Evolutionary conservation across 148 eudicot genomes (phyloP), one percentile per base, ranked within the genome.

Genomic region (Chenopodium quinoa): DNA sequence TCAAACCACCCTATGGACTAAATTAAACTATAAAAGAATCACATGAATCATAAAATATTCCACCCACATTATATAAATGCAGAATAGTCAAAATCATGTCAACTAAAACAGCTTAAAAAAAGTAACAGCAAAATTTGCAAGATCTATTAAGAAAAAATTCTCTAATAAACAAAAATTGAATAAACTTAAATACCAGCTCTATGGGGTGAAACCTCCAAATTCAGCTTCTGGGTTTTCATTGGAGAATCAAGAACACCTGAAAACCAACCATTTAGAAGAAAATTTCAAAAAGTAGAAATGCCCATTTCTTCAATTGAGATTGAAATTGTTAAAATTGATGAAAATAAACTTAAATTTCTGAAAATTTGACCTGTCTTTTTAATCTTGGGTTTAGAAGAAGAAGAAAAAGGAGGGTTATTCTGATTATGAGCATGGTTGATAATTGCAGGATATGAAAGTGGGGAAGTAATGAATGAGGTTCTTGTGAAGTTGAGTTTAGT

Each of bases 121-220:
- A 17, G 3, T 8, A 48, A 2, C 32, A 31, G 32, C 32, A 31
- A 2, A 31, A 31, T 31, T 31, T 31, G 32, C 32, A 31, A 31
- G 32, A 31, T 31, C 2, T 31, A 31, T 31, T 31, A 31, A 31
- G 2, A 31, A 31, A 31, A 31, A 27, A 27, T 27, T 27, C 29
- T 27, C 29, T 27, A 27, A 27, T 27, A 27, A 27, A 27, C 29
- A 27, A 27, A 31, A 31, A 31, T 1, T 31, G 2, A 46, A 7
- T 0, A 2, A 50, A 82, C 25, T 25, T 25, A 74, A 52, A 83
- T 87, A 95, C 97, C 99, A 80, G 99, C 99, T 92, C 99, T 89
- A 79, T 95, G 99, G 17, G 99, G 96, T 68, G 97, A 95, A 88
- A 95, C 89, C 63, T 90, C 89, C 85, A 91, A 82, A 90, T 95